Percentiles rank a stretch among this genome's conserved stretches.
Evolutionary conservation across 371 early-diverging fungal species (phyloP).

Genomic region (Lichtheimia hyalospora): DNA sequence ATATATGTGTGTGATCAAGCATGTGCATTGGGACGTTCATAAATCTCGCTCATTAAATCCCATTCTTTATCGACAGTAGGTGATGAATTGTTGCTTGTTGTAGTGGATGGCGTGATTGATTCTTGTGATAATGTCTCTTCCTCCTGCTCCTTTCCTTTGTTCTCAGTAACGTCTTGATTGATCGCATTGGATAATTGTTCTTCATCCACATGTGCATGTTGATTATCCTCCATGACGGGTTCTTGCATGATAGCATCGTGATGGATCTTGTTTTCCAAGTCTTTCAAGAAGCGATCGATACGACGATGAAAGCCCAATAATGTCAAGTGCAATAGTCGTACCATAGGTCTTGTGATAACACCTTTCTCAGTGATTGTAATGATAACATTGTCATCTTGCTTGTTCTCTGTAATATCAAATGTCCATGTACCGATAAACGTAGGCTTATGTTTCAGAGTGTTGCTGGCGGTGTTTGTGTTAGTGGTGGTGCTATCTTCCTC

Average conservation of each 20-base stretch:
- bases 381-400: conserved; percentile 14
- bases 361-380: conserved; percentile 38
- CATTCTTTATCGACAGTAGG: conserved; percentile 29
- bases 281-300: conserved; percentile 44
- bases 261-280: conserved; percentile 27
- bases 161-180: not conserved
- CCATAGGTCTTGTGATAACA: conserved; percentile 37
- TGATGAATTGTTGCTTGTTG: conserved; percentile 11
- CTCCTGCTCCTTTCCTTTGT: conserved; percentile 7
- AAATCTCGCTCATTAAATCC: conserved; percentile 43
- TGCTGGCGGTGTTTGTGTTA: not conserved
- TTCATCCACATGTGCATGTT: no score
- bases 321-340: conserved; percentile 27
- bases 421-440: conserved; percentile 23
- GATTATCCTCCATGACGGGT: not conserved
- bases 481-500: conserved; percentile 3
- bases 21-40: conserved; percentile 19
- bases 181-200: no score
- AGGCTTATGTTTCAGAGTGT: conserved; percentile 7
- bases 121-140: not conserved
- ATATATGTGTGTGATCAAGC: not conserved
- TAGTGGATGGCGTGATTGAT: not conserved
- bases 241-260: conserved; percentile 7
- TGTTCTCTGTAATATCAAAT: conserved; percentile 7
- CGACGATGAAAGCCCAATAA: conserved; percentile 40